Evolutionary conservation across 306 rosid species (phyloP).

Genomic region (Trifolium repens): DNA sequence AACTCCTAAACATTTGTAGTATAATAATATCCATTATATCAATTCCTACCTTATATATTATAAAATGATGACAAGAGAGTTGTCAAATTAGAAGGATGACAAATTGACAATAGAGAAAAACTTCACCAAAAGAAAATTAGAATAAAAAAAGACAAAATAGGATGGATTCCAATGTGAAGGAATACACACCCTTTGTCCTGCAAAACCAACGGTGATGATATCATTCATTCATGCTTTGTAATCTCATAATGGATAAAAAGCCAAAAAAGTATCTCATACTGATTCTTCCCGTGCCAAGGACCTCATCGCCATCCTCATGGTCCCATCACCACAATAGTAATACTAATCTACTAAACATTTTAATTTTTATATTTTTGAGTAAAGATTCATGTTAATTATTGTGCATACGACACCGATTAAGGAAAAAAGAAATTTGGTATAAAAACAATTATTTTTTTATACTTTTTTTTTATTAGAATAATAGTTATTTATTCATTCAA

Average conservation of each 20-base stretch:
- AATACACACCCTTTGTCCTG: neutral
- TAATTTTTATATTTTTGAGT: neutral
- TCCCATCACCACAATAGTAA: slow-evolving; percentile 19
- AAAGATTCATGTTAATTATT: no score
- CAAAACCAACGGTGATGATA: slow-evolving; percentile 36
- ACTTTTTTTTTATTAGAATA: no score
- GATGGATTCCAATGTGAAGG: neutral
- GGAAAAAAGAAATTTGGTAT: no score
- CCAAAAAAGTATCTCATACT: slow-evolving; percentile 44
- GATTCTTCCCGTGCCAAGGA: slow-evolving; percentile 36
- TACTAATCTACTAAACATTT: neutral
- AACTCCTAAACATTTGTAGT: no score
- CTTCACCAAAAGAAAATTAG: neutral
- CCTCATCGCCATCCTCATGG: slow-evolving; percentile 11
- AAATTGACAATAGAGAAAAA: neutral
- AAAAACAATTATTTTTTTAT: no score
- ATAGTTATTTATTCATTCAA: no score
- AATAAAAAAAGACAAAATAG: neutral
- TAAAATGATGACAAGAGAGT: no score
- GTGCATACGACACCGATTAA: no score
- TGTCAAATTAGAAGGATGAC: no score
- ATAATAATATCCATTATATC: no score
- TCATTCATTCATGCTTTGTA: neutral
- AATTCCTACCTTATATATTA: no score
- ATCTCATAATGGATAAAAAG: slow-evolving; percentile 28